Conservation (phyloP, 2,329 filamentous ascomycete species). For the Aspergillus luchuensis region DNA sequence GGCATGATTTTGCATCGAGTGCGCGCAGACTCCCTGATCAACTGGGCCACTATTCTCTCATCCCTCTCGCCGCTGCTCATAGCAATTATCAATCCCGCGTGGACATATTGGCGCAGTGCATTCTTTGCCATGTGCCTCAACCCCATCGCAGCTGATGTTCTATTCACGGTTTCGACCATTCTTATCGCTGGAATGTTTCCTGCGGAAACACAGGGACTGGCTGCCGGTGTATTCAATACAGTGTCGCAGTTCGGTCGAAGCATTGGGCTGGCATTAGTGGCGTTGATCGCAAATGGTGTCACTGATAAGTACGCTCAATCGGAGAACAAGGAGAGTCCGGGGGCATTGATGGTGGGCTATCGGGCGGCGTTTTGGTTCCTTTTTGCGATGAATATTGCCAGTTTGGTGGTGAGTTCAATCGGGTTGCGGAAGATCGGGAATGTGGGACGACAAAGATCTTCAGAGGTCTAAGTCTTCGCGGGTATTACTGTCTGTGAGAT, state of each 20-base stretch:
- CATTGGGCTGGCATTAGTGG: background rate
- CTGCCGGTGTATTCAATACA: background rate
- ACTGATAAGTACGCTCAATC: too few relatives aligned
- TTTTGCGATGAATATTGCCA: background rate
- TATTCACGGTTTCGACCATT: background rate
- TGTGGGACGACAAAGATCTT: background rate
- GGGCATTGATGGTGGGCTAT: background rate
- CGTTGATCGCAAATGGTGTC: background rate
- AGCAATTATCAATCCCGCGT: background rate
- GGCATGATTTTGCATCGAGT: background rate
- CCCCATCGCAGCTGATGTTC: background rate
- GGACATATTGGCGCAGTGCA: background rate
- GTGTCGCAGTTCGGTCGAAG: background rate
- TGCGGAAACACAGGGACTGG: background rate
- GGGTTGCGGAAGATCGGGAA: background rate
- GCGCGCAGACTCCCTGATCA: background rate
- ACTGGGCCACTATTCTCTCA: background rate
- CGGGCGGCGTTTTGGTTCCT: background rate
- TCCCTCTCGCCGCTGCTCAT: background rate
- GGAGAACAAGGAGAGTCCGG: too few relatives aligned
- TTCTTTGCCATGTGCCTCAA: background rate
- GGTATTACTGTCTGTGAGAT: too few relatives aligned
- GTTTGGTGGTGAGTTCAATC: background rate
- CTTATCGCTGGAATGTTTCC: background rate
- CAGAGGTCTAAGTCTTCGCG: too few relatives aligned